Conservation (phyloP, 2,329 filamentous ascomycete species). For the Aspergillus hiratsukae region DNA sequence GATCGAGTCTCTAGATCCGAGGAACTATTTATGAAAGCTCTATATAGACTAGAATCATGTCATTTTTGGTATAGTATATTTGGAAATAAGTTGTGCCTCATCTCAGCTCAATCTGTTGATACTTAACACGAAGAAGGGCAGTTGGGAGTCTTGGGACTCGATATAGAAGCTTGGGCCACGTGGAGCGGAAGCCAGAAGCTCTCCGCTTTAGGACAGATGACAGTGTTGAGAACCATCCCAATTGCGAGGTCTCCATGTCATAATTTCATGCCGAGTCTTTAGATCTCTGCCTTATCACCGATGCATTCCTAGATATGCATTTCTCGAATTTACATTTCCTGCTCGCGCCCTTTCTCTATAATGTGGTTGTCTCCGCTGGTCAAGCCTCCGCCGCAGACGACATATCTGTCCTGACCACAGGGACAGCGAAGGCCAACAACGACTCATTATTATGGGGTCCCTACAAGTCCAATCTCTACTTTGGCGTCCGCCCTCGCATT, state of each 20-base stretch:
- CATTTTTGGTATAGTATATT: background rate
- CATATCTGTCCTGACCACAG: constrained; percentile 33
- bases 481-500: constrained; percentile 77
- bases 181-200: constrained; percentile 23
- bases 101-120: background rate
- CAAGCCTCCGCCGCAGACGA: constrained; percentile 24
- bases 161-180: constrained; percentile 30
- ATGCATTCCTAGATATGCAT: constrained; percentile 25
- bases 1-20: constrained; percentile 63
- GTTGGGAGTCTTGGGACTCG: background rate
- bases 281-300: constrained; percentile 9
- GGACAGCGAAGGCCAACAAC: constrained; percentile 55
- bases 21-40: constrained; percentile 45
- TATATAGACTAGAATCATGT: constrained; percentile 2
- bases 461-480: constrained; percentile 91
- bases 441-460: constrained; percentile 92
- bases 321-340: constrained; percentile 23
- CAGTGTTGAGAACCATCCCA: constrained; percentile 10
- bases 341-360: constrained; percentile 24
- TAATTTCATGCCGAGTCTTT: constrained; percentile 9
- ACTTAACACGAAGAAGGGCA: background rate
- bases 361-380: constrained; percentile 25
- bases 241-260: constrained; percentile 13
- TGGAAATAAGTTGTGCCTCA: background rate
- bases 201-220: constrained; percentile 18